Evolutionary conservation across 1,284 basidiomycete genomes (phyloP).

Genomic region (Peniophora sp.): DNA sequence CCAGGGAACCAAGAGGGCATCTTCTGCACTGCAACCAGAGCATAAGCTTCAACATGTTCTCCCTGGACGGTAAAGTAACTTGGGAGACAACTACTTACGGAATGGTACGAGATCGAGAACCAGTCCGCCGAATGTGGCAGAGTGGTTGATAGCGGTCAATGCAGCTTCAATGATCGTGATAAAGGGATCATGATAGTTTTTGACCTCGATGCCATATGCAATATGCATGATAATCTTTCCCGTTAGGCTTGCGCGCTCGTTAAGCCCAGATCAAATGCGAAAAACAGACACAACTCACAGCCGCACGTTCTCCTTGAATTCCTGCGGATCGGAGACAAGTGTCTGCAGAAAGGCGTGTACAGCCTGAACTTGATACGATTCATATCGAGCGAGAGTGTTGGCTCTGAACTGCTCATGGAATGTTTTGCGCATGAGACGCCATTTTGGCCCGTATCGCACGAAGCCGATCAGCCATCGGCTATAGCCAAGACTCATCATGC

Average conservation of each 20-base stretch:
- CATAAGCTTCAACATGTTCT: too few relatives aligned
- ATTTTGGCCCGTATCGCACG: not conserved
- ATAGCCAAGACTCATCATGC: not conserved
- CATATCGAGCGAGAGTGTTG: not conserved
- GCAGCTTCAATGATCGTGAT: not conserved
- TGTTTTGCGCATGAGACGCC: not conserved
- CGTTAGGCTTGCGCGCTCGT: not conserved
- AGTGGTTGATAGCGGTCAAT: not conserved
- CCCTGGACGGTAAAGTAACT: too few relatives aligned
- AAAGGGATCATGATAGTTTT: not conserved
- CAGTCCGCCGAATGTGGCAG: not conserved
- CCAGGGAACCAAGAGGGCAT: constrained; percentile 1
- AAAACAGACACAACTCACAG: not conserved
- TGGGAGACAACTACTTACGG: not conserved
- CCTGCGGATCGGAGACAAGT: not conserved
- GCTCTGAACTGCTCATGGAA: not conserved
- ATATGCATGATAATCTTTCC: not conserved
- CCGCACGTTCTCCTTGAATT: not conserved
- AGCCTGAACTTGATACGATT: not conserved
- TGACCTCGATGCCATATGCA: not conserved
- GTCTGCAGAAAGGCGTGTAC: not conserved
- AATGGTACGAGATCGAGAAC: not conserved
- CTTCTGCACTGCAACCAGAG: not conserved
- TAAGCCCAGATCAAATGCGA: not conserved
- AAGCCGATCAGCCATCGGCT: not conserved